Conservation (phyloP, 1,284 basidiomycete genomes). For the Violaceomyces palustris region DNA sequence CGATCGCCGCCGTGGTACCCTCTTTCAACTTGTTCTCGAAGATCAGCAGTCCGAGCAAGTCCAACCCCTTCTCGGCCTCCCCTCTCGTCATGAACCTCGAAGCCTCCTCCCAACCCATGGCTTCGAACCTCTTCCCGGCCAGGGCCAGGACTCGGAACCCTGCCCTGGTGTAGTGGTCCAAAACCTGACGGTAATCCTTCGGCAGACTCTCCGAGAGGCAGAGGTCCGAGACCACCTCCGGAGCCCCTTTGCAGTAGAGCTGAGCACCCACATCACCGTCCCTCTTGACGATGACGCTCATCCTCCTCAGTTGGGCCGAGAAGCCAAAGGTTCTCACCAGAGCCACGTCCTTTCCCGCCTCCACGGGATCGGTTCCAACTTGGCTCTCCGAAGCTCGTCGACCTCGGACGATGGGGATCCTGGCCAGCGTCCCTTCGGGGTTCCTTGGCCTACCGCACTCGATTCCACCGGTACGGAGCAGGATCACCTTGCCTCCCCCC, state of each 20-base stretch:
- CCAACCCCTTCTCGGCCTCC: conserved; percentile 11
- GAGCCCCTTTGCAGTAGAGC: conserved; percentile 28
- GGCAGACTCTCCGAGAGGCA: conserved; percentile 9
- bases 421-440: conserved; percentile 10
- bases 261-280: neutral
- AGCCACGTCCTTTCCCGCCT: conserved; percentile 3
- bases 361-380: too few species aligned
- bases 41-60: conserved; percentile 23
- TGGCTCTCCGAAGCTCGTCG: neutral
- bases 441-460: conserved; percentile 5
- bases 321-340: conserved; percentile 20
- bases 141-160: conserved; percentile 29
- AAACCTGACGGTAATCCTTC: conserved; percentile 9
- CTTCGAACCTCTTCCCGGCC: conserved; percentile 12
- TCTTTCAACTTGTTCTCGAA: conserved; percentile 31
- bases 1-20: conserved; percentile 10
- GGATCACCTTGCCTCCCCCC: conserved; percentile 4
- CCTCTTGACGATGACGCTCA: conserved; percentile 25
- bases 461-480: too few species aligned
- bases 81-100: conserved; percentile 4
- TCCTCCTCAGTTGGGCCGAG: conserved; percentile 16
- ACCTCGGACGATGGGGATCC: conserved; percentile 12
- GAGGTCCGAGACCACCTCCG: conserved; percentile 12
- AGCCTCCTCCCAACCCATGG: conserved; percentile 8
- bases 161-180: conserved; percentile 14